These are phyloP conservation scores for Raphanus hybrid DNA, from an alignment of 441 rosid genomes.

Conservation along the genomic window DNA sequence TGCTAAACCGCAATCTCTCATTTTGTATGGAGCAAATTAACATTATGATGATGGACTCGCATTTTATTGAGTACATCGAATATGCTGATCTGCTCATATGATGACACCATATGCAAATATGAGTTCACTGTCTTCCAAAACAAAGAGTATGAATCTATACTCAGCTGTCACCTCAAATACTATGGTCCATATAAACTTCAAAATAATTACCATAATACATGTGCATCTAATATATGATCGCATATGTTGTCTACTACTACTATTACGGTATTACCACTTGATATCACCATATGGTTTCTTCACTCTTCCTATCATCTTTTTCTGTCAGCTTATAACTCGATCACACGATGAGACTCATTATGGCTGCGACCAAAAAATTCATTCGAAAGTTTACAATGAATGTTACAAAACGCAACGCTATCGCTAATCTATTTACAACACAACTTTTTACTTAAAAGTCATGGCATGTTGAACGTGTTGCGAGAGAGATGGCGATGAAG, in stretches of 20 bases:
- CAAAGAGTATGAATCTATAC: conserved; percentile 34
- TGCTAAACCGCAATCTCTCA: not conserved
- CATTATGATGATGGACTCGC: conserved; percentile 20
- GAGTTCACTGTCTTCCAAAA: conserved; percentile 42
- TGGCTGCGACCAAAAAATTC: conserved; percentile 12
- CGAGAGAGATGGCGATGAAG: conserved; percentile 45
- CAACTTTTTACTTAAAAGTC: conserved; percentile 9
- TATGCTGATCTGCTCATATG: conserved; percentile 30
- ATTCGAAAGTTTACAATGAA: not conserved
- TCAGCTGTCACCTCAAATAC: conserved; percentile 31
- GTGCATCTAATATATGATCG: not conserved
- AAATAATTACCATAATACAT: conserved; percentile 22
- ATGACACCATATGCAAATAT: conserved; percentile 42
- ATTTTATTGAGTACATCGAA: conserved; percentile 32
- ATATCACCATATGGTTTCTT: not conserved
- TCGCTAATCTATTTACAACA: too few relatives aligned
- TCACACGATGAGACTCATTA: not conserved
- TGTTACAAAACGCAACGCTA: conserved; percentile 4
- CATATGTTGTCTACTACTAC: too few relatives aligned
- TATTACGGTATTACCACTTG: too few relatives aligned
- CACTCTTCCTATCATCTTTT: not conserved
- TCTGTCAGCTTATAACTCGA: not conserved
- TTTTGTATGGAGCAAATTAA: conserved; percentile 10
- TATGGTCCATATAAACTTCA: conserved; percentile 32
- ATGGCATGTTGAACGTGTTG: conserved; percentile 32